Evolutionary conservation across 495 filamentous ascomycete species (phyloP).

Genomic region (Tuber calosporum): DNA sequence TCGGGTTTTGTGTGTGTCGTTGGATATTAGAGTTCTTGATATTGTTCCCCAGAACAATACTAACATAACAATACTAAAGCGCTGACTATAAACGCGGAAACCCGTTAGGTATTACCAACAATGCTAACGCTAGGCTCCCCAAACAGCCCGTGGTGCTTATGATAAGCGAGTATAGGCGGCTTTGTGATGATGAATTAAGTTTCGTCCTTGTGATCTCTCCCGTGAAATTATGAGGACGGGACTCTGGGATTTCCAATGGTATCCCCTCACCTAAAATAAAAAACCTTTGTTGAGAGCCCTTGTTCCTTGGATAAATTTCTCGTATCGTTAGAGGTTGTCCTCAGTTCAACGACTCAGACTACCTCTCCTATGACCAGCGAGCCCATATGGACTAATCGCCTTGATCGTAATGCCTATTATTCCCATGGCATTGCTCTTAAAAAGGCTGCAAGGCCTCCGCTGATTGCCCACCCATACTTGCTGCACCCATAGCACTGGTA

Average conservation of each 20-base stretch:
- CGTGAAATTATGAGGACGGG: not conserved
- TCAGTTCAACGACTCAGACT: not conserved
- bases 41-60: constrained; percentile 32
- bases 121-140: not conserved
- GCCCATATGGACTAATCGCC: not conserved
- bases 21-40: constrained; percentile 19
- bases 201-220: not conserved
- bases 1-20: not conserved
- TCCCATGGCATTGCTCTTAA: not conserved
- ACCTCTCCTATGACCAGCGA: not conserved
- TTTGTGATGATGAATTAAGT: not conserved
- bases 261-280: not conserved
- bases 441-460: not conserved
- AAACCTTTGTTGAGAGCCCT: not conserved
- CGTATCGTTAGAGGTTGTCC: not conserved
- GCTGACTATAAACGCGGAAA: constrained; percentile 6
- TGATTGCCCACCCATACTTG: not conserved
- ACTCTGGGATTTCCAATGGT: not conserved
- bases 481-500: not conserved
- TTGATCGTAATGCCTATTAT: not conserved
- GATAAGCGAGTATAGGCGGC: not conserved
- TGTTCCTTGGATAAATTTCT: not conserved
- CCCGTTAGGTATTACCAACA: not conserved
- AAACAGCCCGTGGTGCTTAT: not conserved
- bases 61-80: constrained; percentile 19